Evolutionary conservation across 371 early-diverging fungal genomes (phyloP), one percentile per base, ranked within the genome.

Genomic region (Rhizopus microsporus): DNA sequence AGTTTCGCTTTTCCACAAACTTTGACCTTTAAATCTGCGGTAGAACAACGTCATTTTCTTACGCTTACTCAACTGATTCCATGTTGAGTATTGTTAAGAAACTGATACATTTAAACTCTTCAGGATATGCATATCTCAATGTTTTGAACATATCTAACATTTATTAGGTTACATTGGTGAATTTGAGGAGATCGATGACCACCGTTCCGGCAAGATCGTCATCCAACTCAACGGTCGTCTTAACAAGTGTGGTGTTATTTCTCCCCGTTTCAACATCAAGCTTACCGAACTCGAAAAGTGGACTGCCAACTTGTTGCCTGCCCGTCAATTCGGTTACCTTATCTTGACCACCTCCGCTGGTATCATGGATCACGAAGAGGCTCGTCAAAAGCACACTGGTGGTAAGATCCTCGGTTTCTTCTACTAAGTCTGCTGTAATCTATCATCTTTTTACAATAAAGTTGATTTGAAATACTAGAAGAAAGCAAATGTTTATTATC

Each of bases 161-260:
- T 51, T 10, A 6, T 9, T 46, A 89, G 96, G 99, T 63, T 99
- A 99, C 89, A 98, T 99, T 85, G 95, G 94, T 69, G 97, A 97
- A 78, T 96, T 99, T 75, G 98, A 98, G 78, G 92, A 93, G 71
- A 90, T 99, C 67, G 97, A 99, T 79, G 99, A 99, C 82, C 98
- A 98, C 80, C 94, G 98, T 69, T 91, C 95, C 65, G 99, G 98
- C 75, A 99, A 99, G 92, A 96, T 98, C 57, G 95, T 99, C 54
- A 88, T 99, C 70, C 97, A 98, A 80, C 91, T 99, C 52, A 96
- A 92, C 68, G 99, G 99, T 68, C 94, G 99, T 68, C 82, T 99
- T 64, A 99, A 98, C 95, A 99, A 99, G 92, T 97, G 98, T 79
- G 99, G 99, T 83, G 98, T 98, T 69, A 99, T 99, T 82, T 98